These are phyloP conservation scores for Bretschneidera sinensis DNA, from an alignment of 345 rosid genomes.

Conservation along the genomic window DNA sequence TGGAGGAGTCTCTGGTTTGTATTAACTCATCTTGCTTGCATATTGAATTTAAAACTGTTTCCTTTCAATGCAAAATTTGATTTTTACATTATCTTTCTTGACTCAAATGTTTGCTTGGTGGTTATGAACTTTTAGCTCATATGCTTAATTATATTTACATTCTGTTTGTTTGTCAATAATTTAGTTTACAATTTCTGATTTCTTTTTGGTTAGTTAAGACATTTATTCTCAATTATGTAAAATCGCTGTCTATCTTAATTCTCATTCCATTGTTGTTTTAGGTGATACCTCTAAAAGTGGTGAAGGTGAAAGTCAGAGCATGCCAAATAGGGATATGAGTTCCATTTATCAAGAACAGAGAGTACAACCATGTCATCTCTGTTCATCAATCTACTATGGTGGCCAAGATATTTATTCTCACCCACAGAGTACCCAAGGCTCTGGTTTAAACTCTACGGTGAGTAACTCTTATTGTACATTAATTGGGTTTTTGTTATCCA, in stretches of 20 bases:
- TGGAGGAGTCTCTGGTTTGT: conserved; percentile 32
- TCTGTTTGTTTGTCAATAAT: too few species aligned
- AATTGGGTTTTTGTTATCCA: background rate
- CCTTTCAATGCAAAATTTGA: too few species aligned
- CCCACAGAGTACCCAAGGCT: conserved; percentile 36
- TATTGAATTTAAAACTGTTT: too few species aligned
- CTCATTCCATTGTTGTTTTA: conserved; percentile 11
- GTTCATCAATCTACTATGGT: conserved; percentile 85
- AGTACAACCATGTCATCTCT: conserved; percentile 63
- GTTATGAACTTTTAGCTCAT: too few species aligned
- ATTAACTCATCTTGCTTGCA: background rate
- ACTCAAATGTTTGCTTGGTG: too few species aligned
- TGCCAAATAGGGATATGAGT: conserved; percentile 24
- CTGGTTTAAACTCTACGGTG: conserved; percentile 46
- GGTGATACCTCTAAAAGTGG: conserved; percentile 31
- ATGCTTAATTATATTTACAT: too few species aligned
- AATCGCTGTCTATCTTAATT: too few species aligned
- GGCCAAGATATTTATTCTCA: conserved; percentile 59
- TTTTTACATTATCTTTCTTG: too few species aligned
- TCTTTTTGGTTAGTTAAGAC: too few species aligned
- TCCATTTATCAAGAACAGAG: conserved; percentile 50
- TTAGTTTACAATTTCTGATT: too few species aligned
- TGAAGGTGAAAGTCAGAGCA: conserved; percentile 32
- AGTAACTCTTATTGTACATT: conserved; percentile 10
- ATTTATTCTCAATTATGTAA: too few species aligned